Percentiles rank a stretch among this genome's conserved stretches.
Conservation (phyloP, 2,329 filamentous ascomycete species). For the Trichoderma polysporum region DNA sequence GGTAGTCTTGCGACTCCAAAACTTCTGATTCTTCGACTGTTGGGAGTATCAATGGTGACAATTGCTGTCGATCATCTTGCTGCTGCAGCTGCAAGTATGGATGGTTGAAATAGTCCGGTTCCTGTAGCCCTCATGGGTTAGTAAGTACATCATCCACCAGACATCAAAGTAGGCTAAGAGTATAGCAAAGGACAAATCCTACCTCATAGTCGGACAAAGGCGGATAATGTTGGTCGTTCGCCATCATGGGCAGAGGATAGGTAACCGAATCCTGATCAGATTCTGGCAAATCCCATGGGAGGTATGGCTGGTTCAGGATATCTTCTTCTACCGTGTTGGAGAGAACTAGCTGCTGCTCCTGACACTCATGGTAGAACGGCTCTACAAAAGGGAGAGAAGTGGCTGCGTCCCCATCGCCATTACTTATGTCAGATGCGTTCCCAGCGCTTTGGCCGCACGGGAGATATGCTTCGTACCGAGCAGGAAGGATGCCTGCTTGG, state of each 20-base stretch:
- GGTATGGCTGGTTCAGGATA: neutral
- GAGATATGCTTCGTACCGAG: neutral
- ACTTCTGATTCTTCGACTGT: neutral
- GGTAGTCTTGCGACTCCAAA: neutral
- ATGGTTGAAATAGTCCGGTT: conserved; percentile 7
- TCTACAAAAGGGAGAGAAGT: neutral
- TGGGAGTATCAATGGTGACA: neutral
- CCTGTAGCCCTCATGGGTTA: neutral
- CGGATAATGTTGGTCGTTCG: conserved; percentile 21
- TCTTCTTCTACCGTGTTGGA: neutral
- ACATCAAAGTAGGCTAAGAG: neutral
- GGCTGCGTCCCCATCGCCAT: neutral
- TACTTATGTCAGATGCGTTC: neutral
- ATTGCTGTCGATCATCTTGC: neutral
- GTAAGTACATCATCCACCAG: neutral
- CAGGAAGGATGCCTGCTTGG: neutral
- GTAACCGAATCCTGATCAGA: neutral
- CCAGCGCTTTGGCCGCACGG: neutral
- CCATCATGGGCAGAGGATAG: neutral
- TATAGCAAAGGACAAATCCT: neutral
- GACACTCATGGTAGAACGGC: too few relatives aligned
- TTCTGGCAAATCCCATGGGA: neutral
- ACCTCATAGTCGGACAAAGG: conserved; percentile 26
- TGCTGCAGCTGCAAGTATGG: neutral
- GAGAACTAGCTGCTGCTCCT: neutral